Evolutionary conservation across 1,139 yeast genomes (phyloP).

Genomic region (Taphrina communis): DNA sequence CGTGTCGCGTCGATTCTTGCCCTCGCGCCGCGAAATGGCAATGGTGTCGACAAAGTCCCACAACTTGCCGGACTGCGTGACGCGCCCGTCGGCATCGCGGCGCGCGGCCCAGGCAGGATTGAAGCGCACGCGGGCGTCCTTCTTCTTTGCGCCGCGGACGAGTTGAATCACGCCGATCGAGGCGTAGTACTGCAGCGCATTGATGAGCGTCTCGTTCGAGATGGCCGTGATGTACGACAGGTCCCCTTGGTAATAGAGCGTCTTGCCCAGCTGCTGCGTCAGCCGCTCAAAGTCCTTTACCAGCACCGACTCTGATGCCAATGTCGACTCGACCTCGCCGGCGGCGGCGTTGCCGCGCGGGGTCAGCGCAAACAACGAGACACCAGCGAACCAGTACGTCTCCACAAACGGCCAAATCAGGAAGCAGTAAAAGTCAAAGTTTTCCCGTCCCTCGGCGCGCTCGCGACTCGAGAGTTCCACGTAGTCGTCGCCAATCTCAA

Average conservation of each 20-base stretch:
- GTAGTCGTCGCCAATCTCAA: constrained; percentile 46
- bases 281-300: constrained; percentile 51
- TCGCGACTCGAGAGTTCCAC: constrained; percentile 51
- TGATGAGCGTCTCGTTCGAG: constrained; percentile 54
- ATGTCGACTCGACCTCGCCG: too few species aligned
- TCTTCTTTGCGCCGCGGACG: constrained; percentile 45
- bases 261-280: constrained; percentile 55
- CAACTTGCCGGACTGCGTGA: constrained; percentile 44
- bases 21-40: constrained; percentile 47
- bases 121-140: constrained; percentile 44
- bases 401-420: constrained; percentile 57
- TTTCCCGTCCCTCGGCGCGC: constrained; percentile 51
- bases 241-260: constrained; percentile 55
- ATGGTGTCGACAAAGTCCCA: constrained; percentile 47
- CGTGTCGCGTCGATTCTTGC: constrained; percentile 46
- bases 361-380: constrained; percentile 53
- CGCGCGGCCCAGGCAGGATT: constrained; percentile 47
- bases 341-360: constrained; percentile 45
- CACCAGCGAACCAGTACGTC: constrained; percentile 56
- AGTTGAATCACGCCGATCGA: constrained; percentile 51
- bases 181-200: constrained; percentile 52
- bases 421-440: constrained; percentile 55
- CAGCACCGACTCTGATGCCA: constrained; percentile 45
- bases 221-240: constrained; percentile 55
- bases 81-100: constrained; percentile 38